Base-by-base conservation (phyloP, 2,329 filamentous ascomycete species). In the Talaromyces albobiverticillius region DNA sequence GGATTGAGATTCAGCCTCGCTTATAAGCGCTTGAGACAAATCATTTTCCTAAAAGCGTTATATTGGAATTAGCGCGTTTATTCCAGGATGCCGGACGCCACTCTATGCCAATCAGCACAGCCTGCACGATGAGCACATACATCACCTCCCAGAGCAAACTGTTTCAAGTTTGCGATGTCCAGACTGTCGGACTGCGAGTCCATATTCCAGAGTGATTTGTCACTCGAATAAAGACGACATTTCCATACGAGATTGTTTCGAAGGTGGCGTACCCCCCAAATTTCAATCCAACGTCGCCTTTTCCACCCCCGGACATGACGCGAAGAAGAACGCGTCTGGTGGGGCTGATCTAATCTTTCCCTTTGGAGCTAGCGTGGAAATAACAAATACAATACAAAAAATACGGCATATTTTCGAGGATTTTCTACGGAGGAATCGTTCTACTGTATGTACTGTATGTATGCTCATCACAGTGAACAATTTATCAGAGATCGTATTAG, bases 131-230 rank as follows among this genome's bases (percentile, higher is more conserved):
- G 26, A 32, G 51, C 45, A 34, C 71, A 65, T 64, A 75, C 63
- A 53, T 57, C 65, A 61, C 69, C 61, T 20, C 68, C 69, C 59
- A 75, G 64, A 62, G 71, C 72, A 64, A 67, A 67, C 61, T 69
- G 70, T 70, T 72, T 70, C 56, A 74, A 58, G 57, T 67, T 66
- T 49, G 61, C 64, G 36, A 75, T 66, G 52, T 75, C 72, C 55
- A 74, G 62, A 51, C 72, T 74, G 55, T 74, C 68, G 29, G 67
- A 64, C 50, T 74, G 70, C 6, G 69, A 72, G 53, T 72, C 70
- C 70, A 72, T 72, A 7, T 31, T 53, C 45, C n/a, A 14, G 14
- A 48, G 26, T 4, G 36, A 41, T 40, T 22, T 11, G 20, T 54
- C 26, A 42, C 26, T 42, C 13, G 18, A 14, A 14, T 8, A 42